Percentiles rank a stretch among this genome's conserved stretches.
These are phyloP conservation scores for Pseudopediastrum boryanum DNA, from an alignment of 139 green algal genomes.

Conservation along the genomic window DNA sequence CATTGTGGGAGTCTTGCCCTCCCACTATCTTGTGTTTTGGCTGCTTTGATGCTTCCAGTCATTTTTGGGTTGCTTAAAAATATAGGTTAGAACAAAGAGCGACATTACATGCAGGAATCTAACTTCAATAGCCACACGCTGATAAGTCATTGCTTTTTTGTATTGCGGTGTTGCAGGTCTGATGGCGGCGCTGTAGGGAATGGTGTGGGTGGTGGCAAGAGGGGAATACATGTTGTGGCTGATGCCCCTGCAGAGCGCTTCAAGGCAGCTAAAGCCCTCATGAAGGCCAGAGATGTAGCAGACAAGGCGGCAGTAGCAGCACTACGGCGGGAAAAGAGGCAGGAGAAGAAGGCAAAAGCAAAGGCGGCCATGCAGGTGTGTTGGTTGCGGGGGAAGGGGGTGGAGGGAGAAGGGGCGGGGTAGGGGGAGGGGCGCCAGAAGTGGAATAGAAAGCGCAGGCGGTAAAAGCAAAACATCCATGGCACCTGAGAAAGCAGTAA, in stretches of 20 bases:
- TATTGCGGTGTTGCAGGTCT: neutral
- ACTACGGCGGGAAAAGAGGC: slow-evolving; percentile 46
- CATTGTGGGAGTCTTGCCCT: too few species aligned
- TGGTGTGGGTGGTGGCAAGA: slow-evolving; percentile 3
- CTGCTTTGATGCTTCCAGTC: too few species aligned
- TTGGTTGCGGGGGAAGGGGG: neutral
- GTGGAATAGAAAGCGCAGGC: neutral
- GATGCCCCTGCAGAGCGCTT: slow-evolving; percentile 70
- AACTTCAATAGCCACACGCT: too few species aligned
- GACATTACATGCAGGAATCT: too few species aligned
- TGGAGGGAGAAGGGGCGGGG: neutral
- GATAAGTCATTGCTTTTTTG: too few species aligned
- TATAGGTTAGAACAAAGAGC: too few species aligned
- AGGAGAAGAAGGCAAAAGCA: slow-evolving; percentile 48
- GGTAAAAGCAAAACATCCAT: neutral
- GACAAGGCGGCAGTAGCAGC: slow-evolving; percentile 49
- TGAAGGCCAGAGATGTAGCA: slow-evolving; percentile 48
- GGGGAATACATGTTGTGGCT: slow-evolving; percentile 56
- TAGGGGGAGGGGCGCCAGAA: neutral
- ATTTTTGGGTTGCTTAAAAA: too few species aligned
- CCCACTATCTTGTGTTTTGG: too few species aligned
- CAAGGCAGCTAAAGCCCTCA: slow-evolving; percentile 43
- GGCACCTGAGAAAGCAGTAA: neutral
- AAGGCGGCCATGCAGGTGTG: slow-evolving; percentile 26
- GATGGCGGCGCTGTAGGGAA: neutral